Base-by-base conservation (phyloP, 305 asterid genomes). In the Fraxinus dipetala region DNA sequence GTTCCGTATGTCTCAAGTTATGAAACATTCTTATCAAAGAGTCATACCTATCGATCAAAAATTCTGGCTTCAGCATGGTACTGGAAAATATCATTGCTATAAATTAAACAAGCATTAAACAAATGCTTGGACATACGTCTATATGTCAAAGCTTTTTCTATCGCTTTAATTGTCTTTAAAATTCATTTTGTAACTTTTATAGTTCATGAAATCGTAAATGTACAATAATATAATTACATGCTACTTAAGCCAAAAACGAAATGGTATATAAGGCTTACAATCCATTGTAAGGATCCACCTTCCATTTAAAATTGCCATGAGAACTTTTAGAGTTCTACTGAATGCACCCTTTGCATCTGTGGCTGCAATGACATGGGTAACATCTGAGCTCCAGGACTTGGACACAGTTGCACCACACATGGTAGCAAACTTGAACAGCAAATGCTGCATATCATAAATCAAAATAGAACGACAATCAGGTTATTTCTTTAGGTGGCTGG, bases 231-330 rank as follows among this genome's bases (percentile, higher is more conserved):
- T 30, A 70, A 28, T 16, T 14, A 70, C 9, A 6, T 72, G 43
- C 76, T 81, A 51, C 78, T 20, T 76, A 45, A 54, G 63, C 26
- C 59, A 73, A 3, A 13, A 48, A 76, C 30, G n/a, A 78, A 76
- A 84, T 7, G 20, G 78, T 72, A 51, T 63, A 79, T 14, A 72
- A 81, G 78, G 78, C 98, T 90, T 89, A 96, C 99, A 96, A 51
- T 90, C 97, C 86, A 91, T 85, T 22, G 93, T 87, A 35, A 96
- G 89, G 84, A 94, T 80, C 98, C 99, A 96, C 86, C 83, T 93
- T 77, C 98, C 98, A 65, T 92, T 86, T 86, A 94, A 85, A 80
- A 96, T 92, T 2, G 94, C 98, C 98, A 96, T 92, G 82, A 96
- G 97, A 88, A 96, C 89, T 86, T 96, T 96, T 30, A 90, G 79